These are phyloP conservation scores for Citrus inodora DNA, from an alignment of 345 rosid species.

Conservation along the genomic window DNA sequence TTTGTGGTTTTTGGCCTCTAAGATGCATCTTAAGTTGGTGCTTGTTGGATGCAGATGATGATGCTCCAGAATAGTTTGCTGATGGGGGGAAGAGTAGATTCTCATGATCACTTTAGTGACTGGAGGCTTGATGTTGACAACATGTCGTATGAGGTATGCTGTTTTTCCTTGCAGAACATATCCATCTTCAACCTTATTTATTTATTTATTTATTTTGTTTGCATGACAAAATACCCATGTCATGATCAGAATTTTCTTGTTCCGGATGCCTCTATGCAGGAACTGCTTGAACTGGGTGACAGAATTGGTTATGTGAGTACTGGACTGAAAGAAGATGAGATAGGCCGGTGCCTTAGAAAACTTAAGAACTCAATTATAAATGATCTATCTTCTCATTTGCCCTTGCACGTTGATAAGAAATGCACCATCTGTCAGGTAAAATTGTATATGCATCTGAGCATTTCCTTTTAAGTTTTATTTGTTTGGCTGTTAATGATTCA, in stretches of 20 bases:
- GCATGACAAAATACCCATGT: neutral
- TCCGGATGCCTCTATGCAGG: conserved; percentile 35
- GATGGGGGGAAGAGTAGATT: conserved; percentile 43
- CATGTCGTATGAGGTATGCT: conserved; percentile 57
- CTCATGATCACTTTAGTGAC: conserved; percentile 37
- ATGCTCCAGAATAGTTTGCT: conserved; percentile 42
- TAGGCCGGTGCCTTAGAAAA: conserved; percentile 59
- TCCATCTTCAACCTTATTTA: neutral
- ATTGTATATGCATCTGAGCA: neutral
- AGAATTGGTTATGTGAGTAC: conserved; percentile 79
- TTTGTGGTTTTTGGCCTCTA: neutral
- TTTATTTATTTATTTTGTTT: neutral
- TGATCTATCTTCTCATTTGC: conserved; percentile 32
- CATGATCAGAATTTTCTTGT: neutral
- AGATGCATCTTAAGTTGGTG: neutral
- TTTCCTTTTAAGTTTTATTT: neutral
- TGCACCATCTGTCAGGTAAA: conserved; percentile 90
- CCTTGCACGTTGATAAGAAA: conserved; percentile 43
- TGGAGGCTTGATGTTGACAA: conserved; percentile 61
- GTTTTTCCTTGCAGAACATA: neutral
- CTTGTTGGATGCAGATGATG: conserved; percentile 40
- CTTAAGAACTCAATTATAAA: conserved; percentile 36
- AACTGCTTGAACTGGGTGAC: conserved; percentile 86
- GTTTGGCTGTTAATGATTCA: neutral
- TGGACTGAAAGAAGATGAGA: conserved; percentile 80